A percentile compares a stretch with the other conserved stretches of the same genome.
These are phyloP conservation scores for Aspergillus terreus DNA, from an alignment of 2,329 filamentous ascomycete genomes.

Conservation along the genomic window DNA sequence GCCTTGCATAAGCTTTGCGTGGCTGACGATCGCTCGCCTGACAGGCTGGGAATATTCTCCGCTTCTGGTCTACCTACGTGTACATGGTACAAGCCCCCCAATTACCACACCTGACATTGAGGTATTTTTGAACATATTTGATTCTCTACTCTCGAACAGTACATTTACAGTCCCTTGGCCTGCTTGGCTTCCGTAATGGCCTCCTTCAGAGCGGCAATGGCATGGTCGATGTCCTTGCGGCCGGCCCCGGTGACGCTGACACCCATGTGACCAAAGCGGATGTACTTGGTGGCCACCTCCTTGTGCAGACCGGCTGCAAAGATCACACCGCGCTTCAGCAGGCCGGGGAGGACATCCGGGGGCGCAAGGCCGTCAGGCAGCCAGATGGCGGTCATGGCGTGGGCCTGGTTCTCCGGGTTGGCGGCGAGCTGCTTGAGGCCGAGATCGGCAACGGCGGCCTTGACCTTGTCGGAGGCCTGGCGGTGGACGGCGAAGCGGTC, in stretches of 20 bases:
- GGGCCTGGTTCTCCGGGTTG: conserved; percentile 86
- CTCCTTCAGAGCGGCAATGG: conserved; percentile 71
- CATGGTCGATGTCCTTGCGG: conserved; percentile 78
- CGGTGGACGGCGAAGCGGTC: conserved; percentile 81
- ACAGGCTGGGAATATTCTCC: no score
- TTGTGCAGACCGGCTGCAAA: conserved; percentile 96
- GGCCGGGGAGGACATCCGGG: conserved; percentile 76
- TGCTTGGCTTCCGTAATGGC: conserved; percentile 71
- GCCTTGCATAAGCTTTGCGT: no score
- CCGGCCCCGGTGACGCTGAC: conserved; percentile 81
- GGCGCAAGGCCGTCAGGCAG: conserved; percentile 79
- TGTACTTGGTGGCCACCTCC: conserved; percentile 89
- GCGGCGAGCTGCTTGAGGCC: conserved; percentile 83
- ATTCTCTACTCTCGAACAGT: no score
- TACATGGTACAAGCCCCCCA: no score
- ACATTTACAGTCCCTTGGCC: conserved; percentile 43
- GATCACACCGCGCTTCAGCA: conserved; percentile 82
- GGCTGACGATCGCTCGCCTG: no score
- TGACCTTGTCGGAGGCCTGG: conserved; percentile 76
- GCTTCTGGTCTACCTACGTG: no score
- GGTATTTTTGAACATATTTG: no score
- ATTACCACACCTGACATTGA: no score
- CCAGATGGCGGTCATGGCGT: conserved; percentile 97
- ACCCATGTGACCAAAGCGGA: conserved; percentile 97
- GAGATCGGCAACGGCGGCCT: conserved; percentile 73